A percentile compares a stretch with the other conserved stretches of the same genome.
Evolutionary conservation across 2,329 filamentous ascomycete species (phyloP).

Genomic region (Diplodia scrobiculata): DNA sequence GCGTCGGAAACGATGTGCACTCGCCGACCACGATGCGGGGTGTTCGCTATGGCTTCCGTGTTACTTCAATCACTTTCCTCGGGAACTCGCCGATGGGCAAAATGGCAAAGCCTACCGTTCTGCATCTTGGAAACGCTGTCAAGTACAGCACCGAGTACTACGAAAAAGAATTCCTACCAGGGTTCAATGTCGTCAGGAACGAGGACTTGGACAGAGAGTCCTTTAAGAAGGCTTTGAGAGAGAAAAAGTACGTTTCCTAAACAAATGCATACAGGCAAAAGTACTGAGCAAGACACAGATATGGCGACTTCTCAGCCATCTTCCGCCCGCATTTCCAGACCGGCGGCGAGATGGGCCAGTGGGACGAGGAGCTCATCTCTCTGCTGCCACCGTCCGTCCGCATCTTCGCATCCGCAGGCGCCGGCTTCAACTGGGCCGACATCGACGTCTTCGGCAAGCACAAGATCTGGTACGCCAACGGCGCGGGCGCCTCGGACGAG

Average conservation of each 20-base stretch:
- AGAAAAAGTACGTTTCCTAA: constrained; percentile 24
- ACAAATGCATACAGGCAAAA: background rate
- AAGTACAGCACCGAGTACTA: constrained; percentile 53
- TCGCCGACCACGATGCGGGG: constrained; percentile 16
- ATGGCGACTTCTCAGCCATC: constrained; percentile 31
- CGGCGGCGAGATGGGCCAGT: constrained; percentile 33
- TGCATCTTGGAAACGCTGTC: constrained; percentile 53
- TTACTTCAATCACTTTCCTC: background rate
- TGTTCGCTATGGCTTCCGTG: background rate
- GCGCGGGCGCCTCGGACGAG: constrained; percentile 49
- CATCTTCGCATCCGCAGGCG: constrained; percentile 32
- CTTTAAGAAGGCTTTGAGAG: constrained; percentile 31
- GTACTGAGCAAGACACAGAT: background rate
- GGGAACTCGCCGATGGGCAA: background rate
- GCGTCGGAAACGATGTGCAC: background rate
- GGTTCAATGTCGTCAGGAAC: constrained; percentile 49
- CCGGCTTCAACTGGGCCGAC: constrained; percentile 33
- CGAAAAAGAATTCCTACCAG: constrained; percentile 43
- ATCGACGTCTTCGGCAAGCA: constrained; percentile 29
- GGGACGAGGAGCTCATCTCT: constrained; percentile 31
- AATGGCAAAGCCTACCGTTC: constrained; percentile 42
- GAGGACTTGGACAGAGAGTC: constrained; percentile 42
- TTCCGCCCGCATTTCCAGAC: constrained; percentile 32
- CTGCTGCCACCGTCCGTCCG: constrained; percentile 29
- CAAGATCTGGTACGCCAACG: constrained; percentile 46